Conservation (phyloP, 2,329 filamentous ascomycete genomes). For the Trichoderma cornu-damae region DNA sequence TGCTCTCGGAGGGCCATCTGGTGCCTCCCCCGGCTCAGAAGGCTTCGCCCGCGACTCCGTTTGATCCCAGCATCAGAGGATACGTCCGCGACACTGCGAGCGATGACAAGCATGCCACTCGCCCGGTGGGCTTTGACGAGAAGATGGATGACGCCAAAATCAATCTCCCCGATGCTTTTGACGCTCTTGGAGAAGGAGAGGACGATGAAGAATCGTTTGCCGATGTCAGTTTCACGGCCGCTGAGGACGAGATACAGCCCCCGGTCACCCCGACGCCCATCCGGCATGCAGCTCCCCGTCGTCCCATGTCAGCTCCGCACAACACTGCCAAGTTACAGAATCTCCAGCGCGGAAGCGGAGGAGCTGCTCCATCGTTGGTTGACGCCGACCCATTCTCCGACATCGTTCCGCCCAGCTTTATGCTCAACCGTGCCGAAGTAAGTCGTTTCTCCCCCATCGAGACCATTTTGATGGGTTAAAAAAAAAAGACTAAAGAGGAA, state of each 20-base stretch:
- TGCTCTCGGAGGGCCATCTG: constrained; percentile 38
- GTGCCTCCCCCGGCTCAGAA: constrained; percentile 36
- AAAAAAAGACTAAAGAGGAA: not conserved
- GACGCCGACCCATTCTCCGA: not conserved
- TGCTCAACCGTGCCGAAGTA: not conserved
- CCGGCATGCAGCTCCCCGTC: constrained; percentile 6
- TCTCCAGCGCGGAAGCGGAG: not conserved
- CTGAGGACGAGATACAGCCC: not conserved
- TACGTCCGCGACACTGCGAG: constrained; percentile 29
- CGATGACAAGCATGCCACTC: constrained; percentile 26
- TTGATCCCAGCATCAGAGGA: constrained; percentile 31
- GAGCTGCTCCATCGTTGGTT: not conserved
- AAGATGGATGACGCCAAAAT: constrained; percentile 30
- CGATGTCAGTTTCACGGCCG: not conserved
- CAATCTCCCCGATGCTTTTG: constrained; percentile 25
- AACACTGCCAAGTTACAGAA: not conserved
- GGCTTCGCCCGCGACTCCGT: constrained; percentile 19
- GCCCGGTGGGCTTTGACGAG: constrained; percentile 33
- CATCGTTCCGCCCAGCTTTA: not conserved
- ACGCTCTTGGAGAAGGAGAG: constrained; percentile 18
- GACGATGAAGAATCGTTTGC: constrained; percentile 17
- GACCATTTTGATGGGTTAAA: not conserved
- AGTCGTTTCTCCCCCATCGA: not conserved
- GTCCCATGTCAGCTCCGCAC: not conserved
- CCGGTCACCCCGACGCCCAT: constrained; percentile 19